Base-by-base conservation (phyloP, 2,329 filamentous ascomycete genomes). In the Alternaria sp. region DNA sequence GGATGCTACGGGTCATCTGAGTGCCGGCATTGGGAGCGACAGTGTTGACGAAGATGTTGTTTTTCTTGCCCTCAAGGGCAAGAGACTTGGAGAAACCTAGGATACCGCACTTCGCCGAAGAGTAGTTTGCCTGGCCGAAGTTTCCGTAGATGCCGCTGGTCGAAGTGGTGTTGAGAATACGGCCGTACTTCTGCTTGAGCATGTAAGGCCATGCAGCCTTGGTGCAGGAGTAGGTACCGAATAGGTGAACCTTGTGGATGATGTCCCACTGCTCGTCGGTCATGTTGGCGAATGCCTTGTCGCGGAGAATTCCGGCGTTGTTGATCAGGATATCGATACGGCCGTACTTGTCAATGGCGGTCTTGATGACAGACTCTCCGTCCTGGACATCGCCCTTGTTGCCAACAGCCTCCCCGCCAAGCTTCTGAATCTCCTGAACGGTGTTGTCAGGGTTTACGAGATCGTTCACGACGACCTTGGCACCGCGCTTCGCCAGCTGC, bases 221-320 rank as follows among this genome's bases (percentile, higher is more conserved):
- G 76, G 92, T 94, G 66, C 94, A 88, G 83, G 97, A 96, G 84
- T 96, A 99, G 61, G 95, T 99, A 69, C 95, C 94, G 68, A 92
- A 87, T 44, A 97, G 86, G 79, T 99, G 95, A 55, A 98, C 93
- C 71, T 93, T 91, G 81, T 98, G 80, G 72, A 99, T 93, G 56
- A 91, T 86, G 72, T 97, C 88, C 93, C 95, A 99, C 73, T 93
- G 86, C 74, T 87, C 89, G 77, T 99, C 95, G 60, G 93, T 91
- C 94, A 99, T 97, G 84, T 98, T 98, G 79, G 85, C 85, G 79
- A 99, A 99, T 39, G 95, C 93, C 87, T 97, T 98, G 84, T 99
- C 95, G 48, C 95, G 89, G 53, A 99, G 88, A 70, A 99, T 99
- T 74, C 95, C 95, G 52, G 95, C 95, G 75, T 99, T 99, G 88